A percentile compares a stretch with the other conserved stretches of the same genome.
Evolutionary conservation across 2,329 filamentous ascomycete genomes (phyloP).

Genomic region (Lachnellula suecica): DNA sequence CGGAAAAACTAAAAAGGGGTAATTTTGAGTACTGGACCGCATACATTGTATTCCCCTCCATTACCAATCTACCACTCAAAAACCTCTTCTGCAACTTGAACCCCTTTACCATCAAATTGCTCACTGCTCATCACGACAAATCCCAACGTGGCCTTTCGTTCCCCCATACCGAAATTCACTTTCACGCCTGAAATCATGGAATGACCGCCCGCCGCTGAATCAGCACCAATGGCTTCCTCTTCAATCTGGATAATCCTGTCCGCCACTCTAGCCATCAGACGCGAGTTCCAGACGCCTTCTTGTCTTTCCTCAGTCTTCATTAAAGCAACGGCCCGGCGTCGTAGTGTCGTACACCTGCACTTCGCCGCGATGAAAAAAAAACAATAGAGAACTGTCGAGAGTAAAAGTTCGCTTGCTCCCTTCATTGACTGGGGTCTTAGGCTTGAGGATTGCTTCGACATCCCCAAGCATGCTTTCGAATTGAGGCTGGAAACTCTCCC

Average conservation of each 20-base stretch:
- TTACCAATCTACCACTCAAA: not conserved
- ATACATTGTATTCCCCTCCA: too few species aligned
- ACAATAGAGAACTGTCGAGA: slow-evolving; percentile 59
- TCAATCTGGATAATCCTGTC: not conserved
- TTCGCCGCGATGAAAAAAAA: slow-evolving; percentile 64
- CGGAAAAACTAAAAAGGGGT: too few species aligned
- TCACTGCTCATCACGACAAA: not conserved
- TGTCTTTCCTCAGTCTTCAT: slow-evolving; percentile 56
- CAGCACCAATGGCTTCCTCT: not conserved
- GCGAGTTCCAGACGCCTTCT: slow-evolving; percentile 63
- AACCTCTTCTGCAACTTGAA: not conserved
- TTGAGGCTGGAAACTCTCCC: slow-evolving; percentile 8
- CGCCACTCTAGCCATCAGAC: not conserved
- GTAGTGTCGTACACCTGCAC: slow-evolving; percentile 53
- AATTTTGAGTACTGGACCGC: too few species aligned
- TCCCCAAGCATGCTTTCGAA: slow-evolving; percentile 7
- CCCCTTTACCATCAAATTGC: not conserved
- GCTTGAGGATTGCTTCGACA: not conserved
- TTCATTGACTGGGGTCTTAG: too few species aligned
- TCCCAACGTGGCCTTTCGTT: not conserved
- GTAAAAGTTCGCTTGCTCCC: slow-evolving; percentile 47
- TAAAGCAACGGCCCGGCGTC: slow-evolving; percentile 60
- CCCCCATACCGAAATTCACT: not conserved
- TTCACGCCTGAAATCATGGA: not conserved
- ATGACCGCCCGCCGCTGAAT: not conserved